Percentiles rank a stretch among this genome's conserved stretches.
phyloP scores from a whole-genome alignment of 164 flowering plant species.

The Nymphaea thermarum region DNA sequence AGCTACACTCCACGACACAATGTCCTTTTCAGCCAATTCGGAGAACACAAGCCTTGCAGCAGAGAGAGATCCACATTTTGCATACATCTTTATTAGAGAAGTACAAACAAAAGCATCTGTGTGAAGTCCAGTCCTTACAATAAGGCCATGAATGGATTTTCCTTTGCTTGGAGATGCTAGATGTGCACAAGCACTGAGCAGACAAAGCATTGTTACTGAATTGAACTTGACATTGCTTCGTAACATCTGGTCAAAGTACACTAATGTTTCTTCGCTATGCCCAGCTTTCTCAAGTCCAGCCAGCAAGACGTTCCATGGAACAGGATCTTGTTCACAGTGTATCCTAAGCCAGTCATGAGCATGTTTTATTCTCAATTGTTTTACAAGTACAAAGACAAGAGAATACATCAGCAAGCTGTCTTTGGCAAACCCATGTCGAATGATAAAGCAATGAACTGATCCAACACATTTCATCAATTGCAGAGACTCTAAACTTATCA shows the following conservation, averaged over 20 bases:
- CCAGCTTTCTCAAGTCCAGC: not conserved
- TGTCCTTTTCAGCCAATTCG: not conserved
- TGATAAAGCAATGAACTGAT: not conserved
- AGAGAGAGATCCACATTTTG: not conserved
- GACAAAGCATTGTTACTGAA: constrained; percentile 1
- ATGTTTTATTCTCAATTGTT: not conserved
- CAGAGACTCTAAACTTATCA: not conserved
- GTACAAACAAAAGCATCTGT: not conserved
- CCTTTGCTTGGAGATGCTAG: constrained; percentile 1
- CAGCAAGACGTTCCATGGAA: constrained; percentile 3
- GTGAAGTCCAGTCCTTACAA: not conserved
- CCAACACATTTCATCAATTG: not conserved
- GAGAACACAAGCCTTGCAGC: not conserved
- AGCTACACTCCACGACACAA: constrained; percentile 4
- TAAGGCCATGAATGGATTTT: not conserved
- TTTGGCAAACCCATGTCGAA: not conserved
- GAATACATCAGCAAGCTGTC: not conserved
- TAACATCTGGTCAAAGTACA: not conserved
- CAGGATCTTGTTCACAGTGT: not conserved
- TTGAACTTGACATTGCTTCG: not conserved
- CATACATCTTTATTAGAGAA: constrained; percentile 6
- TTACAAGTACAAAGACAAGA: not conserved
- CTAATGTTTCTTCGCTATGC: not conserved
- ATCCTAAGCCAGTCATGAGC: not conserved
- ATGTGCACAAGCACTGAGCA: not conserved